Evolutionary conservation across 192 early-diverging fungal species (phyloP).

Genomic region (Linnemannia elongata): DNA sequence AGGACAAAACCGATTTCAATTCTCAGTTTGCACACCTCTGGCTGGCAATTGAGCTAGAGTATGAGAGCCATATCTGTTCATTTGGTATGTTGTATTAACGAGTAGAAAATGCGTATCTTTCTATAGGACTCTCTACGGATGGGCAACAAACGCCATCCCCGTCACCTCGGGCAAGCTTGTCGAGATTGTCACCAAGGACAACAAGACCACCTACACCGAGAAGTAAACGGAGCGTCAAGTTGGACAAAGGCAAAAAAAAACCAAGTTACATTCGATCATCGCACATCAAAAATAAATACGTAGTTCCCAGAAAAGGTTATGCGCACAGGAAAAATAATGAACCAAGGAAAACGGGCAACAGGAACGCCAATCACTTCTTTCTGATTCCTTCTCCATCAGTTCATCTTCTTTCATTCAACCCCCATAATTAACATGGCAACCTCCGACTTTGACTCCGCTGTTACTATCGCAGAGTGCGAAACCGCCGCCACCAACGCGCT

Average conservation of each 20-base stretch:
- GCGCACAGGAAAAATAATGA: too few species aligned
- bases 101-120: not conserved
- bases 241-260: not conserved
- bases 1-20: constrained; percentile 5
- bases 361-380: not conserved
- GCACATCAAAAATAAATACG: not conserved
- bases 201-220: constrained; percentile 69
- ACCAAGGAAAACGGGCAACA: too few species aligned
- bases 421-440: not conserved
- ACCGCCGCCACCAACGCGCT: not conserved
- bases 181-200: constrained; percentile 69
- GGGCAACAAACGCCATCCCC: constrained; percentile 65
- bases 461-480: not conserved
- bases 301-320: too few species aligned
- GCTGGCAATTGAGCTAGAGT: not conserved
- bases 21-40: not conserved
- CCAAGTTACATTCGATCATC: not conserved
- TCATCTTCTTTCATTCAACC: not conserved
- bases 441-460: too few species aligned
- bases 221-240: constrained; percentile 33
- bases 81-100: constrained; percentile 7
- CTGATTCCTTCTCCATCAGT: not conserved
- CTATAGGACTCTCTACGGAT: constrained; percentile 66
- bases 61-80: not conserved
- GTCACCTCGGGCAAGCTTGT: constrained; percentile 73